Base-by-base conservation (phyloP, 202 grass and related monocot genomes). In the Zizania palustris region DNA sequence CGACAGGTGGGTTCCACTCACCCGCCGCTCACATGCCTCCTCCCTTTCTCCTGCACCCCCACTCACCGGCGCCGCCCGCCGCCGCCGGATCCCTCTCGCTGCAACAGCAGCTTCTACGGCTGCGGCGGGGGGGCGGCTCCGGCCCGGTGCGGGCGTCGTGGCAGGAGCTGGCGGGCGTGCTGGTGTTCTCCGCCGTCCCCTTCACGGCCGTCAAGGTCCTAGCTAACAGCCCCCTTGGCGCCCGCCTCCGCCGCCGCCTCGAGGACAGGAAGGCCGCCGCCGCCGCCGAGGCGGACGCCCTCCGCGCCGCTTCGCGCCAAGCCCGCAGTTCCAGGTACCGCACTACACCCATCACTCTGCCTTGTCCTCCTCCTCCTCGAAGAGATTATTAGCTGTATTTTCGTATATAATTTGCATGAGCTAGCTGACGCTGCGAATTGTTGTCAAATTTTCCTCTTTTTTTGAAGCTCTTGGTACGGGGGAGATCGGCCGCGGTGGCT, bases 121-220 rank as follows among this genome's bases (percentile, higher is more conserved):
- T 20, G 16, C 19, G 8, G 28, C 59, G 59, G 2, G 9, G 45
- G 34, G 20, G 11, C 19, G 4, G 44, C 28, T 3, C 12, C 1
- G 41, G 9, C 2, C 15, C 18, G 0, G 72, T 80, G 11, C 43
- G 60, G 19, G 87, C 90, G 9, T 93, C 86, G 11, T 86, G 85
- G 87, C 77, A 90, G 82, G 87, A 97, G 86, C 88, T 97, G 14
- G 88, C 89, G 10, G 94, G 94, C 9, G 91, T 97, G 58, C 60
- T 97, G 16, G 82, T 93, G 63, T 97, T 93, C 82, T 93, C 94
- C 10, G 94, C 94, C 63, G 70, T 97, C 69, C 94, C 94, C 67
- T 97, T 97, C 82, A 90, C 91, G 3, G 89, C 85, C 20, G 94
- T 97, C 74, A 97, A 97, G 91, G 91, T 89, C 60, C 46, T 97